Conservation (phyloP, 495 filamentous ascomycete species). For the Penicillium taxi region DNA sequence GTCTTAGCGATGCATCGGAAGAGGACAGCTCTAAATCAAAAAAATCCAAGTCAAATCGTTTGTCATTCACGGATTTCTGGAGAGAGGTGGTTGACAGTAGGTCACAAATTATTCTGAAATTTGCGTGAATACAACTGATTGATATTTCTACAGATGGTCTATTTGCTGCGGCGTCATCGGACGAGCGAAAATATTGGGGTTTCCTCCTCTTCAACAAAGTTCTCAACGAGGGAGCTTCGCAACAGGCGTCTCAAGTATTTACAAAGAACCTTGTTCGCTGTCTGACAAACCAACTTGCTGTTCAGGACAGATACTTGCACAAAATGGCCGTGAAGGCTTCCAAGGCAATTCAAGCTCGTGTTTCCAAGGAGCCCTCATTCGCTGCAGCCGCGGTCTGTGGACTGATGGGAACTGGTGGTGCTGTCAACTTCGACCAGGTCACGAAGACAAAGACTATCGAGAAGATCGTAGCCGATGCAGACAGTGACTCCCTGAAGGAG, state of each 20-base stretch:
- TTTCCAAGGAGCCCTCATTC: constrained; percentile 53
- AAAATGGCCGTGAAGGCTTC: constrained; percentile 65
- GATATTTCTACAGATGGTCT: constrained; percentile 52
- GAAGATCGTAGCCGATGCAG: constrained; percentile 57
- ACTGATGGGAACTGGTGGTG: constrained; percentile 59
- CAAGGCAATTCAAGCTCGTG: constrained; percentile 58
- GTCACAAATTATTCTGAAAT: constrained; percentile 22
- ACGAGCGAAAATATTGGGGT: constrained; percentile 83
- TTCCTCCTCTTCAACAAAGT: constrained; percentile 76
- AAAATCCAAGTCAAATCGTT: constrained; percentile 27
- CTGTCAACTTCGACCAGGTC: constrained; percentile 72
- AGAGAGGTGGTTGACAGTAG: constrained; percentile 77
- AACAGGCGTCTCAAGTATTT: constrained; percentile 53
- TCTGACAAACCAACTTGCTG: constrained; percentile 77
- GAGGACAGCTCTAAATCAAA: constrained; percentile 24
- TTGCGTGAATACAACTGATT: constrained; percentile 9
- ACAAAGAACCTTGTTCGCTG: constrained; percentile 75
- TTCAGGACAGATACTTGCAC: constrained; percentile 80
- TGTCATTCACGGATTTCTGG: constrained; percentile 74
- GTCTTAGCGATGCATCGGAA: constrained; percentile 24
- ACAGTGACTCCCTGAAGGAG: constrained; percentile 37
- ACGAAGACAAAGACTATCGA: constrained; percentile 88
- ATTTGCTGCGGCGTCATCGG: constrained; percentile 70
- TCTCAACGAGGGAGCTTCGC: constrained; percentile 42
- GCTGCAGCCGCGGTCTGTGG: constrained; percentile 52